Evolutionary conservation across 352 stramenopile genomes (phyloP).

Genomic region (Phytophthora pluvialis): DNA sequence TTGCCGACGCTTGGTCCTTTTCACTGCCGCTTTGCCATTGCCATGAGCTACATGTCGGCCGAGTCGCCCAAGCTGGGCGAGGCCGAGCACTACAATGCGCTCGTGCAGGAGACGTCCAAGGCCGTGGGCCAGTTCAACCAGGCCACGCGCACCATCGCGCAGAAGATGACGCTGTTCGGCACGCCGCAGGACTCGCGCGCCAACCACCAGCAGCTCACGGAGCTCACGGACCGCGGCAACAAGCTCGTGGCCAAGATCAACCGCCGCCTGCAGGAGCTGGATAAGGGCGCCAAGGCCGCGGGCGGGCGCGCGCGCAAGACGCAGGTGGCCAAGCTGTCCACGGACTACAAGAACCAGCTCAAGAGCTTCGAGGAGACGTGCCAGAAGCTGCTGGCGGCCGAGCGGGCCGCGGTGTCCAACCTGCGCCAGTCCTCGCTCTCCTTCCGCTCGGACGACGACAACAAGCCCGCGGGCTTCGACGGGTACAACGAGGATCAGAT

Average conservation of each 20-base stretch:
- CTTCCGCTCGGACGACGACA: conserved; percentile 51
- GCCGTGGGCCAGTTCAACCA: conserved; percentile 68
- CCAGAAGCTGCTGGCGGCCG: conserved; percentile 50
- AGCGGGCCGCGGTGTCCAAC: conserved; percentile 54
- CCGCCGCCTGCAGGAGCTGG: conserved; percentile 55
- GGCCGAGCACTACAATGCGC: conserved; percentile 55
- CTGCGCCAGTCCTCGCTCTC: conserved; percentile 58
- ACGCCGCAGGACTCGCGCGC: conserved; percentile 61
- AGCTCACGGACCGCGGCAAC: conserved; percentile 66
- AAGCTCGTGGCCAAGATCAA: conserved; percentile 69
- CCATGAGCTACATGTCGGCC: conserved; percentile 55
- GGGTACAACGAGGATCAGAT: conserved; percentile 77
- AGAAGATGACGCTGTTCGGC: conserved; percentile 72
- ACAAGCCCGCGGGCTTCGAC: conserved; percentile 45
- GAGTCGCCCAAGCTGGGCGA: conserved; percentile 59
- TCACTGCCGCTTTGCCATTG: not conserved
- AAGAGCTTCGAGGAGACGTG: conserved; percentile 67
- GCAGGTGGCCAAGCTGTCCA: conserved; percentile 60
- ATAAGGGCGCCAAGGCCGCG: conserved; percentile 38
- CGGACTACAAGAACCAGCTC: conserved; percentile 71
- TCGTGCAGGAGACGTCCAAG: conserved; percentile 67
- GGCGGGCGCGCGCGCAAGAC: conserved; percentile 51
- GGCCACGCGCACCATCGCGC: conserved; percentile 58
- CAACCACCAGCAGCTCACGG: conserved; percentile 69
- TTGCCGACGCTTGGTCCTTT: not conserved